Percentiles rank a stretch among this genome's conserved stretches.
phyloP scores from a whole-genome alignment of 2,329 filamentous ascomycete genomes.

The Pseudopithomyces maydicus region DNA sequence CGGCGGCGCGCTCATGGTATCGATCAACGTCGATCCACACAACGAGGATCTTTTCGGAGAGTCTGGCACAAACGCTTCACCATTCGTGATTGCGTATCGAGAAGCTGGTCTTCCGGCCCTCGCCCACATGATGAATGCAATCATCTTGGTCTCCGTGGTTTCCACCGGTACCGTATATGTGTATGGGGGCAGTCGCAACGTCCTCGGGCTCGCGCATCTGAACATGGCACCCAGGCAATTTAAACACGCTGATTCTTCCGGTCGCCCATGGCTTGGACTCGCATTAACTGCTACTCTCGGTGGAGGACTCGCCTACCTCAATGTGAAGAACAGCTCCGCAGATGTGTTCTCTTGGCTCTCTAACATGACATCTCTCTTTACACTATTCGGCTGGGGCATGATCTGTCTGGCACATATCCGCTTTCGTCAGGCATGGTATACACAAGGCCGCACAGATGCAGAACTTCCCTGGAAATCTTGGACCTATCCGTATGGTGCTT shows the following conservation, averaged over 20 bases:
- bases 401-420: slow-evolving; percentile 68
- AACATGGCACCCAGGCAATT: slow-evolving; percentile 49
- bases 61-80: slow-evolving; percentile 50
- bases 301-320: slow-evolving; percentile 47
- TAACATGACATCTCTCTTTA: slow-evolving; percentile 53
- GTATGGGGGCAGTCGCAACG: slow-evolving; percentile 52
- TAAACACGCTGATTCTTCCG: slow-evolving; percentile 17
- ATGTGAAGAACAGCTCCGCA: slow-evolving; percentile 48
- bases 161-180: slow-evolving; percentile 52
- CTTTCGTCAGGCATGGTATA: slow-evolving; percentile 63
- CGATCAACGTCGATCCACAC: slow-evolving; percentile 50
- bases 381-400: slow-evolving; percentile 73
- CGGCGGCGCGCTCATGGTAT: slow-evolving; percentile 51
- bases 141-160: slow-evolving; percentile 55
- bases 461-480: slow-evolving; percentile 63
- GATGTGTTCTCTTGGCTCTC: slow-evolving; percentile 56
- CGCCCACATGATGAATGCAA: slow-evolving; percentile 56
- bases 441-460: slow-evolving; percentile 63
- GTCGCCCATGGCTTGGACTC: slow-evolving; percentile 29
- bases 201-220: slow-evolving; percentile 51
- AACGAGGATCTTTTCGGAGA: slow-evolving; percentile 50
- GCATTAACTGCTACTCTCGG: slow-evolving; percentile 30
- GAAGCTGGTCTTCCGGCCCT: slow-evolving; percentile 44
- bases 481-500: slow-evolving; percentile 51
- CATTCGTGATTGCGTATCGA: slow-evolving; percentile 53